Conservation (phyloP, 768 basidiomycete species). For the Pisolithus sp. region DNA sequence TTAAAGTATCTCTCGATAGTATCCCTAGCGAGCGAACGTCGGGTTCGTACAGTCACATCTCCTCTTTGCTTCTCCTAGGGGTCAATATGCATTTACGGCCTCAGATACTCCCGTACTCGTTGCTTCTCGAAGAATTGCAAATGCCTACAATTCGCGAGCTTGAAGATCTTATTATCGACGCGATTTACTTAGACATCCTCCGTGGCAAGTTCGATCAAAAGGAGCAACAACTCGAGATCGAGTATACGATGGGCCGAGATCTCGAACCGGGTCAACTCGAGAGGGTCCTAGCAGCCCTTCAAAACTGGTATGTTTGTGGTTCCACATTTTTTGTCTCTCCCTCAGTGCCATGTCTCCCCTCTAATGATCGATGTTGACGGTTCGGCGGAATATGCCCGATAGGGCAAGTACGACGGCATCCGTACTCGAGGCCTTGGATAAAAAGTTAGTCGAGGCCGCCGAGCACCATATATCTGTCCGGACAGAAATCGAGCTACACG, state of each 20-base stretch:
- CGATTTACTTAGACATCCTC: slow-evolving; percentile 87
- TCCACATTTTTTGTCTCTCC: neutral
- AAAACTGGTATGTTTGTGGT: slow-evolving; percentile 50
- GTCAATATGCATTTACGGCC: neutral
- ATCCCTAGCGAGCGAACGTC: slow-evolving; percentile 66
- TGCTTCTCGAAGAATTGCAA: slow-evolving; percentile 63
- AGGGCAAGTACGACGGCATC: slow-evolving; percentile 69
- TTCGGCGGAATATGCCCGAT: neutral
- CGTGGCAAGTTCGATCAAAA: slow-evolving; percentile 93
- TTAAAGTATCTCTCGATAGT: slow-evolving; percentile 92
- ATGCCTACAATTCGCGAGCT: slow-evolving; percentile 80
- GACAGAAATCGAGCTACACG: slow-evolving; percentile 45
- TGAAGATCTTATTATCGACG: slow-evolving; percentile 96
- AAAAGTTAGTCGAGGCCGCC: slow-evolving; percentile 55
- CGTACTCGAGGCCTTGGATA: slow-evolving; percentile 68
- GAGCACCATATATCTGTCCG: slow-evolving; percentile 37
- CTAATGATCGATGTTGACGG: slow-evolving; percentile 1
- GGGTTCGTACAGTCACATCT: slow-evolving; percentile 44
- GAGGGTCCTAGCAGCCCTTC: slow-evolving; percentile 51
- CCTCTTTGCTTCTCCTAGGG: neutral
- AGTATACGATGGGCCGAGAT: slow-evolving; percentile 90
- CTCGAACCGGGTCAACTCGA: slow-evolving; percentile 70
- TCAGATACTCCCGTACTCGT: slow-evolving; percentile 78
- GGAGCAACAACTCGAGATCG: slow-evolving; percentile 81
- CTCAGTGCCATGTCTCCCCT: neutral